Evolutionary conservation across 2,329 filamentous ascomycete genomes (phyloP).

Genomic region (Epichloe scottii): DNA sequence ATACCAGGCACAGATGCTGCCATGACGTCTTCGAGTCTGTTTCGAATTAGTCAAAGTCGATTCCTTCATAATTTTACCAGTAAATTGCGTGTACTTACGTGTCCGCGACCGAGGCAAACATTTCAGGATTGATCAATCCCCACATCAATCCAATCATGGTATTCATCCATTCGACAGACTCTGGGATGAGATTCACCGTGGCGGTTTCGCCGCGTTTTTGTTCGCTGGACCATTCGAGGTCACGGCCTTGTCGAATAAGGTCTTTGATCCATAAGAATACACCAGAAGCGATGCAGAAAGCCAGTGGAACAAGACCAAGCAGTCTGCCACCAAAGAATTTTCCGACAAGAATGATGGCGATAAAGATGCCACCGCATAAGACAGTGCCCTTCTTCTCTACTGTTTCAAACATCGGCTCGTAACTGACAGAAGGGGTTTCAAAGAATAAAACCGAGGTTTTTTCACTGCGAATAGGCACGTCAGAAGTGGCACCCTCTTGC

Average conservation of each 20-base stretch:
- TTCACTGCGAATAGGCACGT: conserved; percentile 90
- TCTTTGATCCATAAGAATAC: conserved; percentile 88
- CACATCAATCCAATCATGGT: conserved; percentile 73
- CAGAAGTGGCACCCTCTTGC: conserved; percentile 68
- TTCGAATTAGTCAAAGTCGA: background rate
- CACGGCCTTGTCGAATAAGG: conserved; percentile 66
- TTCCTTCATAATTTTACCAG: background rate
- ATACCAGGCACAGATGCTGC: conserved; percentile 83
- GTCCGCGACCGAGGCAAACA: conserved; percentile 87
- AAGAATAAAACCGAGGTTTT: conserved; percentile 96
- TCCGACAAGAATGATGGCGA: conserved; percentile 64
- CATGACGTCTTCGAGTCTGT: conserved; percentile 64
- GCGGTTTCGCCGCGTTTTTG: conserved; percentile 75
- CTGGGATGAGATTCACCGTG: conserved; percentile 77
- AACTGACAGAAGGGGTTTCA: conserved; percentile 80
- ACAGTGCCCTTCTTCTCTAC: conserved; percentile 64
- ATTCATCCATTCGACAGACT: conserved; percentile 95
- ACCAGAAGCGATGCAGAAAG: conserved; percentile 57
- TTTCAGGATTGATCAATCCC: conserved; percentile 88
- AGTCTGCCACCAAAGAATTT: conserved; percentile 68
- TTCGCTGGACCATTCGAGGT: conserved; percentile 81
- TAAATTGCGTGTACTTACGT: conserved; percentile 32
- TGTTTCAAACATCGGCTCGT: conserved; percentile 71
- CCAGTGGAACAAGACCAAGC: conserved; percentile 64
- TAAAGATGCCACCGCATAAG: conserved; percentile 57